These are phyloP conservation scores for Vitis hybrid DNA, from an alignment of 177 flowering plant genomes.

Conservation along the genomic window DNA sequence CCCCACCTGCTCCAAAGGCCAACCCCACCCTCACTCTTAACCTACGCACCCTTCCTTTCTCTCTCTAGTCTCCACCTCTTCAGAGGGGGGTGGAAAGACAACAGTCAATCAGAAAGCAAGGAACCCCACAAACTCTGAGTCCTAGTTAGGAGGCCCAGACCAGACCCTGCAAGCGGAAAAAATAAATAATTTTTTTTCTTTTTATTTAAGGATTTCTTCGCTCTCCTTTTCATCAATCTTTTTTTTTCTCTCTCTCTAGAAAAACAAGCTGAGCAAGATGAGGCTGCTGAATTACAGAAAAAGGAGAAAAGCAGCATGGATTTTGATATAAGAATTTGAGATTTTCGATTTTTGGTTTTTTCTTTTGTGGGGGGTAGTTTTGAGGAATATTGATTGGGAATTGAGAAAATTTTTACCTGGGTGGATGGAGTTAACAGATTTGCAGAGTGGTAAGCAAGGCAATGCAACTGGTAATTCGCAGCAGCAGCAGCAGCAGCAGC, in stretches of 20 bases:
- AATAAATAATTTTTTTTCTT: slow-evolving; percentile 3
- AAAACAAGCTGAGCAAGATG: neutral
- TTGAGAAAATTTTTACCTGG: slow-evolving; percentile 4
- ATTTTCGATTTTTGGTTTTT: no score
- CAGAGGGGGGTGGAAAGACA: slow-evolving; percentile 15
- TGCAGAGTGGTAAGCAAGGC: slow-evolving; percentile 25
- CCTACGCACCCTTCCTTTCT: slow-evolving; percentile 19
- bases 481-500: slow-evolving; percentile 14
- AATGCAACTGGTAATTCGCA: neutral
- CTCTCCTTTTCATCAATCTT: no score
- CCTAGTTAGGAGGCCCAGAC: slow-evolving; percentile 1
- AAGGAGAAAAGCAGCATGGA: neutral
- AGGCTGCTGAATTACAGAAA: neutral
- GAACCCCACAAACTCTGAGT: slow-evolving; percentile 35
- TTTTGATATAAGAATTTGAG: no score
- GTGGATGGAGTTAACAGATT: slow-evolving; percentile 39
- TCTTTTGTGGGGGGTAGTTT: no score
- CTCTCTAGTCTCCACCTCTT: slow-evolving; percentile 4
- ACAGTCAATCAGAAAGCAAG: slow-evolving; percentile 35
- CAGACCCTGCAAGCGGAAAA: slow-evolving; percentile 2
- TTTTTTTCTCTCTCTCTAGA: no score
- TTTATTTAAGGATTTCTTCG: no score
- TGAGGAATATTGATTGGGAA: neutral
- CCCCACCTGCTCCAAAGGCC: slow-evolving; percentile 3
- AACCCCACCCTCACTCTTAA: slow-evolving; percentile 2